Conservation (phyloP, 148 eudicot genomes). For the Rhododendron mucronatum region DNA sequence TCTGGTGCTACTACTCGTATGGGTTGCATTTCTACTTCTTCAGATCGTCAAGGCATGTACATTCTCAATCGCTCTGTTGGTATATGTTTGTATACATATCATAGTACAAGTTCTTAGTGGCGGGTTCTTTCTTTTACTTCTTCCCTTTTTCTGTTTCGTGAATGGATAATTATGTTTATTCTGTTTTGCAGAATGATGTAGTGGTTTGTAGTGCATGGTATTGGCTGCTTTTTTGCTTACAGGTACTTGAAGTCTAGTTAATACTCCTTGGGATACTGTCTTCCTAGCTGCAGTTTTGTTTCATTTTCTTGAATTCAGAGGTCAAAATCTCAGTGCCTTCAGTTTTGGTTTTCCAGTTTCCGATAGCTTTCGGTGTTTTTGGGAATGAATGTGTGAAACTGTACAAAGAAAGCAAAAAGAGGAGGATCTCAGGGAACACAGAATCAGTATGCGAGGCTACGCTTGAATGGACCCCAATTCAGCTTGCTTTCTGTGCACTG, state of each 20-base stretch:
- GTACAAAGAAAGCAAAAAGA: slow-evolving; percentile 60
- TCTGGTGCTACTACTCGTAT: slow-evolving; percentile 45
- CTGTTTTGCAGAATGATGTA: slow-evolving; percentile 50
- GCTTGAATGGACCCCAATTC: slow-evolving; percentile 67
- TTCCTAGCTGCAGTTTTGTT: not conserved
- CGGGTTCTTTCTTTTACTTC: not conserved
- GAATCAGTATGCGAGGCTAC: slow-evolving; percentile 81
- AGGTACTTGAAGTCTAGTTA: slow-evolving; percentile 43
- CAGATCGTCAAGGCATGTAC: slow-evolving; percentile 77
- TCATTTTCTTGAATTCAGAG: not conserved
- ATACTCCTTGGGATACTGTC: too few relatives aligned
- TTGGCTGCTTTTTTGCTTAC: slow-evolving; percentile 68
- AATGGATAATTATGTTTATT: not conserved
- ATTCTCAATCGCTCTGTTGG: slow-evolving; percentile 1
- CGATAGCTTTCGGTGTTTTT: slow-evolving; percentile 64
- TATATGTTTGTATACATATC: not conserved
- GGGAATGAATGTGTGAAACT: slow-evolving; percentile 66
- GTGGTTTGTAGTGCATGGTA: slow-evolving; percentile 61
- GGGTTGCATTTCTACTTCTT: slow-evolving; percentile 69
- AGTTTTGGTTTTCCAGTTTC: slow-evolving; percentile 44
- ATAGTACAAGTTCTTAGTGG: not conserved
- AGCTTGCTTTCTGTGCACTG: slow-evolving; percentile 69
- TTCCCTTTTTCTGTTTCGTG: not conserved
- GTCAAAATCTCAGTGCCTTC: not conserved
- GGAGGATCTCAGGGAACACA: slow-evolving; percentile 49